A percentile compares a stretch with the other conserved stretches of the same genome.
Evolutionary conservation across 2,329 filamentous ascomycete species (phyloP).

Genomic region (Dothistroma septosporum): DNA sequence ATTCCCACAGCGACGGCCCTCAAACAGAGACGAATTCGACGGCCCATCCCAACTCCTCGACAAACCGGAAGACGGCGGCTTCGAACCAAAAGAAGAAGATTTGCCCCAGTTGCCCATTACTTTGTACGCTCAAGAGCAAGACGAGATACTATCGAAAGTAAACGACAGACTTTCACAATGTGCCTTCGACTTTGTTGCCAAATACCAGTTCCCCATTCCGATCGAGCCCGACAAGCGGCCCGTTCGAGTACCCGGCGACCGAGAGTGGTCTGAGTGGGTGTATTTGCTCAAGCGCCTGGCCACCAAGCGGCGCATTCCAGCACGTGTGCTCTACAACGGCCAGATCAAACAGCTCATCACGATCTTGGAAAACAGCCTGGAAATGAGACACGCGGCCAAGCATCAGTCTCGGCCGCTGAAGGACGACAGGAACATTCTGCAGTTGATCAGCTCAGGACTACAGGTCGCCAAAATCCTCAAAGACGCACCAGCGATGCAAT

Average conservation of each 20-base stretch:
- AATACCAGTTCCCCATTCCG: conserved; percentile 86
- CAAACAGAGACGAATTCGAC: conserved; percentile 85
- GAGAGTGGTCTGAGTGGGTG: conserved; percentile 91
- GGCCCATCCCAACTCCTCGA: conserved; percentile 79
- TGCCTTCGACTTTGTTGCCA: conserved; percentile 85
- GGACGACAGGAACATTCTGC: conserved; percentile 83
- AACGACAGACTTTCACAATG: conserved; percentile 82
- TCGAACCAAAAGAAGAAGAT: conserved; percentile 73
- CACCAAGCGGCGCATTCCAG: conserved; percentile 80
- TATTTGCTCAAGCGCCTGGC: conserved; percentile 80
- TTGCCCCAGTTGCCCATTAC: conserved; percentile 78
- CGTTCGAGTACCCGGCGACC: conserved; percentile 67
- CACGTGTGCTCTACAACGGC: conserved; percentile 74
- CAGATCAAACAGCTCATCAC: conserved; percentile 91
- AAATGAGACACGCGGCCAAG: conserved; percentile 81
- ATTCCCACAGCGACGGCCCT: conserved; percentile 60
- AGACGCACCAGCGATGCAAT: conserved; percentile 78
- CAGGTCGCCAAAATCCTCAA: conserved; percentile 85
- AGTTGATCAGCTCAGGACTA: conserved; percentile 80
- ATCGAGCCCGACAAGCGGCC: conserved; percentile 77
- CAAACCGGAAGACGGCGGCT: conserved; percentile 64
- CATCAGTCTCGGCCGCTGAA: conserved; percentile 78
- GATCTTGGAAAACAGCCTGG: conserved; percentile 79
- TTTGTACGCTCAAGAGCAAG: conserved; percentile 77
- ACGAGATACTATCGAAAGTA: conserved; percentile 72